Evolutionary conservation across 768 basidiomycete species (phyloP).

Genomic region (Mycena vulgaris): DNA sequence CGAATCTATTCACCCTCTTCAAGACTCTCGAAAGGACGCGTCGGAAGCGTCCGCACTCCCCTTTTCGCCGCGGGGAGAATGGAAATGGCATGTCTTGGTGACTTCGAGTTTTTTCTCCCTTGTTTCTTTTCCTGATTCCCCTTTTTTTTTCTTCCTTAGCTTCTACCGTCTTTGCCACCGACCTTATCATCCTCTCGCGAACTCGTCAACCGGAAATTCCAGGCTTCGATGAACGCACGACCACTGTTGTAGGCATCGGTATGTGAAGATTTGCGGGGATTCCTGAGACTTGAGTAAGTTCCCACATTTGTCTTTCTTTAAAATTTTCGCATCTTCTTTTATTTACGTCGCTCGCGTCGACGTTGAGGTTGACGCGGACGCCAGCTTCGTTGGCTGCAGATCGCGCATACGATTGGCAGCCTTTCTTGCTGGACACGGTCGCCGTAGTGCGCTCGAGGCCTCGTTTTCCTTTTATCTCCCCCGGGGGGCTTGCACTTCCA

Average conservation of each 20-base stretch:
- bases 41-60: constrained; percentile 5
- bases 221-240: constrained; percentile 7
- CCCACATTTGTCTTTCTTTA: constrained; percentile 5
- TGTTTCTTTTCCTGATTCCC: constrained; percentile 5
- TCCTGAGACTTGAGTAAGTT: constrained; percentile 1
- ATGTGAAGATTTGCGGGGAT: constrained; percentile 4
- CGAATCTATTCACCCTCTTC: constrained; percentile 2
- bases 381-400: constrained; percentile 4
- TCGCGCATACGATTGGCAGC: constrained; percentile 3
- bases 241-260: constrained; percentile 11
- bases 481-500: constrained; percentile 1
- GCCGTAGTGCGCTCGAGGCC: constrained; percentile 10
- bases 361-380: not conserved
- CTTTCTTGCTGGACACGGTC: constrained; percentile 5
- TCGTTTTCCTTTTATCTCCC: constrained; percentile 1
- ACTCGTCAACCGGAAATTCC: constrained; percentile 12
- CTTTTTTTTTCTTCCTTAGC: constrained; percentile 9
- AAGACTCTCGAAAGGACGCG: constrained; percentile 4
- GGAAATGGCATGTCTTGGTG: constrained; percentile 4
- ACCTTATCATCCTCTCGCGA: constrained; percentile 4
- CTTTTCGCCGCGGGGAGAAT: constrained; percentile 9
- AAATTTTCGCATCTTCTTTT: constrained; percentile 5
- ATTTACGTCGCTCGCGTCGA: not conserved
- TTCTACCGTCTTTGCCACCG: constrained; percentile 9
- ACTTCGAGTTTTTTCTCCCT: constrained; percentile 11